These are phyloP conservation scores for Xerocomellus chrysenteron DNA, from an alignment of 768 basidiomycete species.

Conservation along the genomic window DNA sequence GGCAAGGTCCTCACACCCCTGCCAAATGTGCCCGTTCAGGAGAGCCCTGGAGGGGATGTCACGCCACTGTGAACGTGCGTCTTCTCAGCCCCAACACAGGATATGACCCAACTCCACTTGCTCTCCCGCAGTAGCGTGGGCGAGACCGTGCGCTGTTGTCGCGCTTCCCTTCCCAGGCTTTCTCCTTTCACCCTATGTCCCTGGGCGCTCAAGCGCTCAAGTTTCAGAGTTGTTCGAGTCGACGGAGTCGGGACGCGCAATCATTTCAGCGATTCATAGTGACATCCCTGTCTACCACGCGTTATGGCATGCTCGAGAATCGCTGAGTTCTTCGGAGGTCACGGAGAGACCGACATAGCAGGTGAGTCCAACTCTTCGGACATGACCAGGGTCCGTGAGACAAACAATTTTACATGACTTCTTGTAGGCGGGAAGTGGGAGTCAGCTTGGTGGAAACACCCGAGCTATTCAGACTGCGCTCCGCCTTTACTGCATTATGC, in stretches of 20 bases:
- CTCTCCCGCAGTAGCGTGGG: conserved; percentile 14
- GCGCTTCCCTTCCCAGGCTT: not conserved
- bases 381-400: not conserved
- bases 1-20: not conserved
- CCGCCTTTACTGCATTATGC: no score
- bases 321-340: conserved; percentile 1
- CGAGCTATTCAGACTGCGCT: no score
- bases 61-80: conserved; percentile 26
- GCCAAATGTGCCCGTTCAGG: not conserved
- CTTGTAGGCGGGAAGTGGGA: no score
- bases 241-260: not conserved
- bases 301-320: not conserved
- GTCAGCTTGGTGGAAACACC: no score
- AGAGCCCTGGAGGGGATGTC: conserved; percentile 5
- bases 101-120: conserved; percentile 13
- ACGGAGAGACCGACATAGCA: not conserved
- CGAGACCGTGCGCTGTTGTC: not conserved
- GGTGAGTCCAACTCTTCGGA: not conserved
- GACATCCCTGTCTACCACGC: no score
- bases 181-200: not conserved
- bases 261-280: no score
- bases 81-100: conserved; percentile 16
- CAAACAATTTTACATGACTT: not conserved
- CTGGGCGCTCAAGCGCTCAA: not conserved
- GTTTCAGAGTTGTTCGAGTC: not conserved